Base-by-base conservation (phyloP, 2,329 filamentous ascomycete genomes). In the Trichoderma aggressivum region DNA sequence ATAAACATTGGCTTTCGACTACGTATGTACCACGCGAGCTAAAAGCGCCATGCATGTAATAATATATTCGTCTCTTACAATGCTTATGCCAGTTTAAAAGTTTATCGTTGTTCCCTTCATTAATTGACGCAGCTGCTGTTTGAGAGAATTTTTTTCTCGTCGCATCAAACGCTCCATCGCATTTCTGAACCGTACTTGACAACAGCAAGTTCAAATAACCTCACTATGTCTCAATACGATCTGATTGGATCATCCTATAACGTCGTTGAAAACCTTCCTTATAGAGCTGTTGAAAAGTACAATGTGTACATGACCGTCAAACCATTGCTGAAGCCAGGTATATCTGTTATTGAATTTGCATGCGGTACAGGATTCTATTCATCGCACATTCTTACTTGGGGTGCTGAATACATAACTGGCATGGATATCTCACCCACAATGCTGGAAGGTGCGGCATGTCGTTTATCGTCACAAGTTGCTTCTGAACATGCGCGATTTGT, bases 281-380 rank as follows among this genome's bases (percentile, higher is more conserved):
- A 64, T 34, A 21, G 43, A 11, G 28, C 62, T 16, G 43, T 64
- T 16, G 43, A 64, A 32, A 53, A 34, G 10, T 6, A 53, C 14
- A 64, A 64, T 21, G 43, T 53, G 10, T 16, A 64, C 43, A 12
- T 26, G 7, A 18, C 60, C 6, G 50, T 64, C 14, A 24, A 64
- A 24, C 62, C 43, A 7, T 34, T 64, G 24, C 62, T 55, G 16
- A 34, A n/a, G 12, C 62, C 62, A 16, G 39, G 43, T 16, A 26
- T 16, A 14, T 24, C n/a, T 7, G 50, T 67, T 30, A 34, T 67
- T 3, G 64, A 67, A 30, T 28, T 58, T 10, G 64, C 50, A 10
- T 67, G 62, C 10, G 62, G 64, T 5, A 70, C 66, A 14, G 66
- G 66, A 8, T 70, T 55, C 14, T 70, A 70, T 28, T 62, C 66